Evolutionary conservation across 2,329 filamentous ascomycete species (phyloP).

Genomic region (Cercospora sp.): DNA sequence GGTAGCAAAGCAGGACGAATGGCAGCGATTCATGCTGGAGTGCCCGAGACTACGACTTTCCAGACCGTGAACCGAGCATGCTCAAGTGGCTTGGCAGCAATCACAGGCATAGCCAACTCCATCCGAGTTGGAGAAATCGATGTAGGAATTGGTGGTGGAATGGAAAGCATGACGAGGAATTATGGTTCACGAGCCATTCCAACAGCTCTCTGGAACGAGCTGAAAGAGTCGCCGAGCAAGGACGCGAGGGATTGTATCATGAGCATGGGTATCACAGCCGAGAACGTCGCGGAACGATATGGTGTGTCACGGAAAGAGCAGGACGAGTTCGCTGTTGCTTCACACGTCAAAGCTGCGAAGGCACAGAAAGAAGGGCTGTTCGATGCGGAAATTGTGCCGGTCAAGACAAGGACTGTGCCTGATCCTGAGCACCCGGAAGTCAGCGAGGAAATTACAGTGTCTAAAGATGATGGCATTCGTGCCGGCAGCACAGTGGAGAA

Average conservation of each 20-base stretch:
- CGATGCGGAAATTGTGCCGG: conserved; percentile 75
- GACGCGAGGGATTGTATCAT: conserved; percentile 85
- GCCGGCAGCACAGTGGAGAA: conserved; percentile 66
- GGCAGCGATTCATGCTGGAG: conserved; percentile 83
- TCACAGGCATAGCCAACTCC: conserved; percentile 70
- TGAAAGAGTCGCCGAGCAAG: conserved; percentile 63
- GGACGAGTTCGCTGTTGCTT: conserved; percentile 76
- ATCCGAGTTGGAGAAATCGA: conserved; percentile 74
- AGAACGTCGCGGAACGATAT: conserved; percentile 83
- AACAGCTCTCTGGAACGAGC: conserved; percentile 72
- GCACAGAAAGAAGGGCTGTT: conserved; percentile 72
- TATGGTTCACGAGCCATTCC: conserved; percentile 86
- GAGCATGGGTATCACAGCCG: conserved; percentile 87
- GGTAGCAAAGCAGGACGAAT: conserved; percentile 88
- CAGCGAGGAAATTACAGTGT: conserved; percentile 64
- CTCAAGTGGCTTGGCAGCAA: conserved; percentile 72
- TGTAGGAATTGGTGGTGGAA: conserved; percentile 78
- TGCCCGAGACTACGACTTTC: conserved; percentile 69
- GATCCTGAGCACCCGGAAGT: conserved; percentile 57
- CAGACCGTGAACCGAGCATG: conserved; percentile 90
- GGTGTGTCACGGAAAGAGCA: conserved; percentile 72
- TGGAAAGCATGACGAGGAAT: conserved; percentile 95
- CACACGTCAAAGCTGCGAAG: conserved; percentile 69
- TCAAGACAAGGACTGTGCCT: conserved; percentile 67
- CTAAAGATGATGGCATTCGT: conserved; percentile 80